Conservation (phyloP, 2,329 filamentous ascomycete species). For the Cercospora zeae-maydis region DNA sequence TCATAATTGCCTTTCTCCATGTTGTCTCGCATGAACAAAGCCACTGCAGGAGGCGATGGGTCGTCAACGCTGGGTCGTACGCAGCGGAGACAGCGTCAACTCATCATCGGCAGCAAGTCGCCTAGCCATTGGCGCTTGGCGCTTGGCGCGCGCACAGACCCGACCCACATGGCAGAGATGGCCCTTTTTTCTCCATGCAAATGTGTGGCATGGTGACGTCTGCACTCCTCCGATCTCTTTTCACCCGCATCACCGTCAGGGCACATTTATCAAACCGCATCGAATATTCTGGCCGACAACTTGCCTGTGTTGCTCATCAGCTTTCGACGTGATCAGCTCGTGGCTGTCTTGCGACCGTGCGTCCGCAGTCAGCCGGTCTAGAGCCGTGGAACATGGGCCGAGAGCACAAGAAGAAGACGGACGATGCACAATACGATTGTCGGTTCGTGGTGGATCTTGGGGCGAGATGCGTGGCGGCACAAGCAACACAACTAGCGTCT, state of each 20-base stretch:
- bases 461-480: not conserved
- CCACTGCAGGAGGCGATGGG: not conserved
- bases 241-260: not conserved
- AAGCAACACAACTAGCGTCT: not conserved
- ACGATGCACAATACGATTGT: not conserved
- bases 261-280: not conserved
- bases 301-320: too few relatives aligned
- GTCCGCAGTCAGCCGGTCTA: not conserved
- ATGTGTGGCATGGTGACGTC: not conserved
- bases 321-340: not conserved
- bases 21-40: not conserved
- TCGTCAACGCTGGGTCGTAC: too few relatives aligned
- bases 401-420: not conserved
- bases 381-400: not conserved
- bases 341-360: not conserved
- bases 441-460: not conserved
- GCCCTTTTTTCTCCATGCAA: not conserved
- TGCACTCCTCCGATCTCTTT: not conserved
- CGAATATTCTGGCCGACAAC: too few relatives aligned
- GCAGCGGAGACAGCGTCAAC: not conserved
- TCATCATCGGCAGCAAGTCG: not conserved
- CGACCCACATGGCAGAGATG: not conserved
- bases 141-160: not conserved
- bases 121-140: not conserved
- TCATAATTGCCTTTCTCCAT: slow-evolving; percentile 32